Base-by-base conservation (phyloP, 148 eudicot species). In the Camellia granthamiana region DNA sequence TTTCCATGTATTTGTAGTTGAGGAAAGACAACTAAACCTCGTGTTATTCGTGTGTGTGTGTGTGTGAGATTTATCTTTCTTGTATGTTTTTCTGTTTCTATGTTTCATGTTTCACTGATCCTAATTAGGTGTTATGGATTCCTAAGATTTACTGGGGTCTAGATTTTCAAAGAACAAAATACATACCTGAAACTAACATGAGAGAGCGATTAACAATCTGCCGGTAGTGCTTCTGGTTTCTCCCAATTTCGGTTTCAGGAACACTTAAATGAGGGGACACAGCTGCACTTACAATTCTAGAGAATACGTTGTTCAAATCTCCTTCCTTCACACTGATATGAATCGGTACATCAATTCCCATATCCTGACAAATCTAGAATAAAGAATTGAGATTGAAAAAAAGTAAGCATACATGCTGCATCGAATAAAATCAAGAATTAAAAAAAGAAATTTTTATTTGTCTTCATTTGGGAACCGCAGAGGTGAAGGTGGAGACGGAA, bases 241-340 rank as follows among this genome's bases (percentile, higher is more conserved):
- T 90, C 54, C 93, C 93, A 42, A 75, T 14, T 76, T 85, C 89
- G 73, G 91, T 90, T 84, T 89, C 90, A 38, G 92, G 90, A 67
- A 89, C 81, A 78, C 85, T 75, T 65, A 87, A 58, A 84, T 89
- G 89, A 74, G 90, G 88, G 79, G 83, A 82, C 79, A 77, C 82
- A 21, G 92, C 92, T 12, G 90, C 86, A 70, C 43, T 85, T 16
- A 89, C 83, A 80, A 89, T 85, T 82, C 86, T 84, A 15, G 70
- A 70, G 74, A 89, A 89, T 21, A 89, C 78, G 44, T 81, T 82
- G 62, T 84, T 89, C 81, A 87, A 61, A 79, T 87, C 88, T 82
- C 87, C 79, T 78, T 89, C 88, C 82, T 85, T 87, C 72, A 85
- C 88, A 52, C 92, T 89, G 43, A 89, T 56, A 49, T 85, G 87